These are phyloP conservation scores for Phyllosticta citrichinensis DNA, from an alignment of 2,329 filamentous ascomycete species.

Conservation along the genomic window DNA sequence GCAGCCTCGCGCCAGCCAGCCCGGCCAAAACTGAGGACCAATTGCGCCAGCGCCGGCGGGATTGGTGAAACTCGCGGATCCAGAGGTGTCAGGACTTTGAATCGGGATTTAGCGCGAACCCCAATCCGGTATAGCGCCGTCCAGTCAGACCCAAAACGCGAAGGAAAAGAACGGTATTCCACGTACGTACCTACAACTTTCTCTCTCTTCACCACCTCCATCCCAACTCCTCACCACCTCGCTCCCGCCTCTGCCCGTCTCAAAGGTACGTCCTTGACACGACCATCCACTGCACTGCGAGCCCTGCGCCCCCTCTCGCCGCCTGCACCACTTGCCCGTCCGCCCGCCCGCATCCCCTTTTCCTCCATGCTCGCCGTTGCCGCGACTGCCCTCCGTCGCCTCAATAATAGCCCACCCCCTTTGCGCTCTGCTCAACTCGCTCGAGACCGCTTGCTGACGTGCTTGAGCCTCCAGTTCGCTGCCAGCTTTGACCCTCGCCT, in stretches of 20 bases:
- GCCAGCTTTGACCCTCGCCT: conserved; percentile 11
- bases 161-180: conserved; percentile 12
- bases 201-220: conserved; percentile 13
- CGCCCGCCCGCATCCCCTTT: conserved; percentile 27
- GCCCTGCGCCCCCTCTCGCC: conserved; percentile 15
- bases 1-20: conserved; percentile 4
- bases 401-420: background rate
- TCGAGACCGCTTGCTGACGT: conserved; percentile 7
- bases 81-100: conserved; percentile 10
- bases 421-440: background rate
- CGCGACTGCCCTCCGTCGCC: background rate
- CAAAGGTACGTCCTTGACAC: conserved; percentile 9
- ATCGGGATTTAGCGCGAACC: conserved; percentile 10
- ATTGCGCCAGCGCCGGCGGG: conserved; percentile 8
- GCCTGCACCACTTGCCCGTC: conserved; percentile 13
- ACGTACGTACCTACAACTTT: conserved; percentile 12
- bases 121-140: conserved; percentile 9
- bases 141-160: conserved; percentile 11
- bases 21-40: background rate
- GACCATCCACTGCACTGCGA: conserved; percentile 8
- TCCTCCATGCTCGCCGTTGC: conserved; percentile 18
- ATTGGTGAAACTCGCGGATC: conserved; percentile 10
- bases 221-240: conserved; percentile 16
- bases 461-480: conserved; percentile 3
- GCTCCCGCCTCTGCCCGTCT: conserved; percentile 16